phyloP scores from a whole-genome alignment of 163 green algal species.

The Picocystis sp. region DNA sequence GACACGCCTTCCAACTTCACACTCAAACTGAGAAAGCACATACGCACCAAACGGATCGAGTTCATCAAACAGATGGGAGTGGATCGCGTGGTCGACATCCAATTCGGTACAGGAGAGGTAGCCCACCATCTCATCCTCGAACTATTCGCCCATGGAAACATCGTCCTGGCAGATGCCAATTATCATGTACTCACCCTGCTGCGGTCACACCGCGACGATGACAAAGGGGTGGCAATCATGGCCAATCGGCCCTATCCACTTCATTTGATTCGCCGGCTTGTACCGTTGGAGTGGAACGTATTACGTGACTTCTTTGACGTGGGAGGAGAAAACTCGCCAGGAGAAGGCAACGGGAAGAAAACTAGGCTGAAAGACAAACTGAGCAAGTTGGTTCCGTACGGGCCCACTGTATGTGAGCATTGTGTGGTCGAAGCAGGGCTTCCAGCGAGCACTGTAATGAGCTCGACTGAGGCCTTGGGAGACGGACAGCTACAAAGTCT shows the following conservation, averaged over 20 bases:
- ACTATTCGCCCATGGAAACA: constrained; percentile 90
- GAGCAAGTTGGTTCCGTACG: constrained; percentile 41
- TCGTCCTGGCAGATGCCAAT: constrained; percentile 72
- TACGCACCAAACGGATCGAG: constrained; percentile 64
- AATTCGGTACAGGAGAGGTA: constrained; percentile 61
- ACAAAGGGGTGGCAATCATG: constrained; percentile 58
- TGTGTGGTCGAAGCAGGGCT: constrained; percentile 43
- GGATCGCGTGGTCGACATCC: constrained; percentile 82
- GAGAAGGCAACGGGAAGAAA: not conserved
- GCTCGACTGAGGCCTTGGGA: constrained; percentile 10
- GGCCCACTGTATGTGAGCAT: constrained; percentile 65
- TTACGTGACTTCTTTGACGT: not conserved
- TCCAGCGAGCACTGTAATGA: not conserved
- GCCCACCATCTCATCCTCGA: constrained; percentile 84
- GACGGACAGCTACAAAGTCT: constrained; percentile 9
- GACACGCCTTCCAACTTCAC: constrained; percentile 64
- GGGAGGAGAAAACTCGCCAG: not conserved
- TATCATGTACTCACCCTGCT: constrained; percentile 86
- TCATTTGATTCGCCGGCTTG: constrained; percentile 13
- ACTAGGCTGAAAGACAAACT: constrained; percentile 3
- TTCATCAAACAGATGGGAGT: constrained; percentile 76
- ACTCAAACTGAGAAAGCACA: constrained; percentile 90
- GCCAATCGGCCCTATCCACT: constrained; percentile 71
- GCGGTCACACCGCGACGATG: constrained; percentile 73
- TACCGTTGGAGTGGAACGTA: not conserved